A percentile compares a stretch with the other conserved stretches of the same genome.
Conservation (phyloP, 345 rosid species). For the Bruguiera parviflora region DNA sequence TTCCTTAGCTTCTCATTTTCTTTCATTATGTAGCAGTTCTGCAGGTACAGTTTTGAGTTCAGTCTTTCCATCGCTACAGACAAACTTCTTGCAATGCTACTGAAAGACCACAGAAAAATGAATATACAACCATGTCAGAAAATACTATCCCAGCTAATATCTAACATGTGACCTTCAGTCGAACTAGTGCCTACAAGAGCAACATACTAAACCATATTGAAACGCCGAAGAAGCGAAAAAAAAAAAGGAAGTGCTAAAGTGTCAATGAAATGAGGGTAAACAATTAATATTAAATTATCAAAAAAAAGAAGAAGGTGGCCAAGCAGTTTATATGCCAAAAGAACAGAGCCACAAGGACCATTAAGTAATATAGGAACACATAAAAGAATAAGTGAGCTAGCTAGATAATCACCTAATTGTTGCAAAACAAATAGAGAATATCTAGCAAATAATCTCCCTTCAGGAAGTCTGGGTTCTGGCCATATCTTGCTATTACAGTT, state of each 20-base stretch:
- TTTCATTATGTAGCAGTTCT: conserved; percentile 82
- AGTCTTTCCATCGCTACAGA: conserved; percentile 65
- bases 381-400: no score
- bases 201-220: no score
- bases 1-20: conserved; percentile 91
- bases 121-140: neutral
- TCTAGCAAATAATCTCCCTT: neutral
- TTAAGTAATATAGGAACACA: neutral
- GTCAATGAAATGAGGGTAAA: neutral
- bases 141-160: conserved; percentile 13
- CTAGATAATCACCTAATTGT: neutral
- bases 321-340: neutral
- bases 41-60: conserved; percentile 82
- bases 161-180: no score
- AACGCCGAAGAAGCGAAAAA: no score
- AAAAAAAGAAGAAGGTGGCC: no score
- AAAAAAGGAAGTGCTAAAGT: neutral
- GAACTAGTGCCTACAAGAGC: no score
- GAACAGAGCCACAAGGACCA: neutral
- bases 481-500: neutral
- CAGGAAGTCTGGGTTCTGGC: neutral
- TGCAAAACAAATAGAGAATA: neutral
- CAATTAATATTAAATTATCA: neutral
- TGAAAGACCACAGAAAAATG: conserved; percentile 15
- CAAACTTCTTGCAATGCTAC: conserved; percentile 10